These are phyloP conservation scores for Nicotiana knightiana DNA, from an alignment of 257 asterid genomes.

Conservation along the genomic window DNA sequence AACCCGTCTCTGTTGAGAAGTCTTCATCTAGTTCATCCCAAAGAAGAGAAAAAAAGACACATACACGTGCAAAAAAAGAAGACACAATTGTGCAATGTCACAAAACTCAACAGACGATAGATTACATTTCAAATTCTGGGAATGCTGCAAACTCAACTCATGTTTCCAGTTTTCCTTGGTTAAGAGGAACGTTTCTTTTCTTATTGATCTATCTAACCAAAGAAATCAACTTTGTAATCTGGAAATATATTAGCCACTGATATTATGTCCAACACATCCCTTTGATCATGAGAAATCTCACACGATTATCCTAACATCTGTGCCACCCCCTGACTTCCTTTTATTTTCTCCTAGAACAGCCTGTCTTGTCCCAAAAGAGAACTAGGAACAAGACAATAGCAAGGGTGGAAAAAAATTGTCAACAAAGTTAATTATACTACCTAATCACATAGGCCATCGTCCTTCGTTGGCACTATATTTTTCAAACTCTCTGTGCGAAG, in stretches of 20 bases:
- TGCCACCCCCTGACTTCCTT: background rate
- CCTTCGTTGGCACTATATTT: conserved; percentile 12
- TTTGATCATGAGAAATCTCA: background rate
- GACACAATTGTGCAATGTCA: background rate
- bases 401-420: conserved; percentile 13
- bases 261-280: background rate
- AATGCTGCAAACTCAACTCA: background rate
- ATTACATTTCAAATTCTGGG: background rate
- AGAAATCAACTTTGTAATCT: background rate
- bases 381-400: background rate
- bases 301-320: background rate
- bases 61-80: background rate
- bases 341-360: background rate
- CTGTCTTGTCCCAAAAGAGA: background rate
- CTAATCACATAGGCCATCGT: background rate
- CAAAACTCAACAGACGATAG: background rate
- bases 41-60: background rate
- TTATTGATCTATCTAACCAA: background rate
- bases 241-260: background rate
- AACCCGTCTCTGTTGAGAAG: background rate
- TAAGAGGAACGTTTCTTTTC: background rate
- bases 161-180: background rate
- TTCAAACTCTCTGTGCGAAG: conserved; percentile 18
- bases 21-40: background rate
- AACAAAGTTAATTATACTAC: background rate